A percentile compares a stretch with the other conserved stretches of the same genome.
phyloP scores from a whole-genome alignment of 371 early-diverging fungal species.

The Rhizopus arrhizus region DNA sequence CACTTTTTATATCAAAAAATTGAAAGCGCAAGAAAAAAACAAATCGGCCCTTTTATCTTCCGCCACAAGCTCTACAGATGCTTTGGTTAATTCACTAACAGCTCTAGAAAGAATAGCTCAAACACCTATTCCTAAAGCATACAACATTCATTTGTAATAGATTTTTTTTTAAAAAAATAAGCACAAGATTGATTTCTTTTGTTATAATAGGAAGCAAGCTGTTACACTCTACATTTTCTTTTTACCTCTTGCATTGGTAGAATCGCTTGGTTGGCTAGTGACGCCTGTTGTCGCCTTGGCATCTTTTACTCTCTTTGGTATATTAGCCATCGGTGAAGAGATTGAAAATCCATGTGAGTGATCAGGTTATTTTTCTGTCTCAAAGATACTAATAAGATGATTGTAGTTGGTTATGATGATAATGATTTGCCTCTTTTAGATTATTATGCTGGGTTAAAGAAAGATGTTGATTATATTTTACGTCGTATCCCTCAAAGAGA shows the following conservation, averaged over 20 bases:
- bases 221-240: conserved; percentile 66
- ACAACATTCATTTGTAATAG: conserved; percentile 69
- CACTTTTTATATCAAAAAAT: conserved; percentile 54
- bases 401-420: conserved; percentile 66
- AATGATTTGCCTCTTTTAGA: conserved; percentile 54
- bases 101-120: conserved; percentile 73
- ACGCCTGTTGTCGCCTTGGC: conserved; percentile 66
- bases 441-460: conserved; percentile 42
- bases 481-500: conserved; percentile 42
- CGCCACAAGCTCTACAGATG: conserved; percentile 47
- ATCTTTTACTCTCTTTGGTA: conserved; percentile 75
- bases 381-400: conserved; percentile 13
- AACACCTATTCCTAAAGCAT: conserved; percentile 82
- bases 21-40: conserved; percentile 47
- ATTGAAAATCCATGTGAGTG: conserved; percentile 46
- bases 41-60: conserved; percentile 53
- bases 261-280: conserved; percentile 49
- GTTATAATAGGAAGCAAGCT: conserved; percentile 60
- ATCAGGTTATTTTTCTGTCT: neutral
- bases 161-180: neutral
- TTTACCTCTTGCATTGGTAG: conserved; percentile 72
- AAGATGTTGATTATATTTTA: conserved; percentile 49
- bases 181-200: neutral
- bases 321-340: conserved; percentile 64
- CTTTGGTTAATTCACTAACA: conserved; percentile 64